A percentile compares a stretch with the other conserved stretches of the same genome.
Conservation (phyloP, 805 yeast species). For the Hyphopichia homilentoma region DNA sequence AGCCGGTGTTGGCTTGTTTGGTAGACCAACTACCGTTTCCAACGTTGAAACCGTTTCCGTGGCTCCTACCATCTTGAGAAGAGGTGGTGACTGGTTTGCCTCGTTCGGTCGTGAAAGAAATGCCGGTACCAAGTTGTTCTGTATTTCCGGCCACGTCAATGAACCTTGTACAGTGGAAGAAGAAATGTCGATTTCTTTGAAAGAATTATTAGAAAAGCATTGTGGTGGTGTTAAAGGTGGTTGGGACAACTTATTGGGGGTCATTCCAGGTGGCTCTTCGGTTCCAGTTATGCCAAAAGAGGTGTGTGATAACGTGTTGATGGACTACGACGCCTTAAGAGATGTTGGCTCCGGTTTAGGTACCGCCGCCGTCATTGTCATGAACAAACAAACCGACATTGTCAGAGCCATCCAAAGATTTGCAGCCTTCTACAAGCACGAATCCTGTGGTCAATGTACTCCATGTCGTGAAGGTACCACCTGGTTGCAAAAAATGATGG, state of each 20-base stretch:
- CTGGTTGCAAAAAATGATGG: conserved; percentile 81
- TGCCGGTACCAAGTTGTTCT: conserved; percentile 76
- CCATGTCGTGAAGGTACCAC: conserved; percentile 95
- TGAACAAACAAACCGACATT: conserved; percentile 83
- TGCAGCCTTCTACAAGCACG: conserved; percentile 82
- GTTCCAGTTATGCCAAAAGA: conserved; percentile 76
- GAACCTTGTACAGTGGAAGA: conserved; percentile 93
- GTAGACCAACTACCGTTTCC: conserved; percentile 88
- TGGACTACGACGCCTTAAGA: conserved; percentile 86
- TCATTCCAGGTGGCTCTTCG: conserved; percentile 88
- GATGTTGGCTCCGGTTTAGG: conserved; percentile 88
- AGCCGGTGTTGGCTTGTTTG: conserved; percentile 88
- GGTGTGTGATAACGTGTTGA: conserved; percentile 62
- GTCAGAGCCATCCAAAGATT: conserved; percentile 84
- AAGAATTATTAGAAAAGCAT: conserved; percentile 79
- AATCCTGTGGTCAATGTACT: conserved; percentile 92
- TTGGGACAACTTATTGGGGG: conserved; percentile 86
- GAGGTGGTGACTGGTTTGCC: conserved; percentile 88
- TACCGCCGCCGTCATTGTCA: conserved; percentile 89
- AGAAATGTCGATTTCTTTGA: conserved; percentile 87
- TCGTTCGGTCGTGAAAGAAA: conserved; percentile 83
- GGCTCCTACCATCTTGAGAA: conserved; percentile 82
- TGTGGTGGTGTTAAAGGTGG: conserved; percentile 92
- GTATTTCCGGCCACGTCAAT: conserved; percentile 88
- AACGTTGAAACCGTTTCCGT: conserved; percentile 91